Conservation (phyloP, 305 asterid genomes). For the Fraxinus nigra region DNA sequence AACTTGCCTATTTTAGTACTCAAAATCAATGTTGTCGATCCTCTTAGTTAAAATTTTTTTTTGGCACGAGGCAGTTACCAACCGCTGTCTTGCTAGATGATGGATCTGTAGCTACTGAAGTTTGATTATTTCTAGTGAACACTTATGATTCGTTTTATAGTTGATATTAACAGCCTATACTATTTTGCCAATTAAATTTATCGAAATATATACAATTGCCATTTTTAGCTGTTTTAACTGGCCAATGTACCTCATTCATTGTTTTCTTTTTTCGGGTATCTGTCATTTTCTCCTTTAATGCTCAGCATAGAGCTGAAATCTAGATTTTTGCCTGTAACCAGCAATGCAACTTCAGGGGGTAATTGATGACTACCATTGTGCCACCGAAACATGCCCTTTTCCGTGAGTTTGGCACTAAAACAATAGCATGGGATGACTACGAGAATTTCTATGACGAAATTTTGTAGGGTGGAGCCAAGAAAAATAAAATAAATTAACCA, state of each 20-base stretch:
- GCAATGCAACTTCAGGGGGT: background rate
- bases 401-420: background rate
- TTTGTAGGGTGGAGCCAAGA: background rate
- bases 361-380: background rate
- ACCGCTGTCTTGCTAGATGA: background rate
- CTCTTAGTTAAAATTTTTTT: too few species aligned
- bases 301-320: background rate
- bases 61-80: background rate
- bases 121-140: background rate
- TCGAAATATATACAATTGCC: background rate
- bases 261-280: background rate
- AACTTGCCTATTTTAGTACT: too few species aligned
- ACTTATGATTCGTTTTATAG: background rate
- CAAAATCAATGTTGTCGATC: too few species aligned
- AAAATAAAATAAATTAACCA: background rate
- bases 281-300: background rate
- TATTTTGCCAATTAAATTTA: background rate
- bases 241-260: background rate
- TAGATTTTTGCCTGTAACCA: background rate
- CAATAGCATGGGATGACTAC: background rate
- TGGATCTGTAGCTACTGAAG: background rate
- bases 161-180: background rate
- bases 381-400: background rate
- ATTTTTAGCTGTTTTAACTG: background rate
- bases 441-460: background rate